Evolutionary conservation across 176 grass and related monocot species (phyloP).

Genomic region (Zoysia pacifica): DNA sequence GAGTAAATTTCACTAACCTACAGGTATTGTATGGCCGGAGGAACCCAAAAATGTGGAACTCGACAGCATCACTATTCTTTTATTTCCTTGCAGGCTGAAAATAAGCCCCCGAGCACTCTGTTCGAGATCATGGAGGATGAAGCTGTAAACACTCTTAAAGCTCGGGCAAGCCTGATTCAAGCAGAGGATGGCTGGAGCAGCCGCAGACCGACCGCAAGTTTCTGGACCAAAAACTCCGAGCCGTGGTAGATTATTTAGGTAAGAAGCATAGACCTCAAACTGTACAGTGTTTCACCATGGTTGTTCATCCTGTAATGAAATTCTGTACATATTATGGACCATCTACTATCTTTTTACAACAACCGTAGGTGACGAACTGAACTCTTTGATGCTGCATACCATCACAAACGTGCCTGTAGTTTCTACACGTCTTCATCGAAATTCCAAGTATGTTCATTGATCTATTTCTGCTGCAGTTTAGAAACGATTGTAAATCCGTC

Average conservation of each 20-base stretch:
- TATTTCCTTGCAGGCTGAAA: slow-evolving; percentile 41
- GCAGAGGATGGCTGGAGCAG: slow-evolving; percentile 78
- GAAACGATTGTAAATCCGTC: too few species aligned
- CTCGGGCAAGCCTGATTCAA: slow-evolving; percentile 59
- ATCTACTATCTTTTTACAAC: neutral
- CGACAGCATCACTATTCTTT: neutral
- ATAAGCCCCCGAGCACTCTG: slow-evolving; percentile 14
- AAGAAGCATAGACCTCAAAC: neutral
- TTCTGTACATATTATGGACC: slow-evolving; percentile 27
- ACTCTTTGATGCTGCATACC: too few species aligned
- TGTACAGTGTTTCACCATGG: slow-evolving; percentile 2
- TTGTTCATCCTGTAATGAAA: neutral
- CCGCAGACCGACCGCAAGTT: slow-evolving; percentile 34
- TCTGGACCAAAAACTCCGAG: slow-evolving; percentile 71
- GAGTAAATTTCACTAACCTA: too few species aligned
- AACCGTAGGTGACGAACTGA: too few species aligned
- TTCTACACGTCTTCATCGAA: too few species aligned
- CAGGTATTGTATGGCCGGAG: neutral
- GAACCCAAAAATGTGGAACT: neutral
- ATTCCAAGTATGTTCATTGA: too few species aligned
- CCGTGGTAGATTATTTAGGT: slow-evolving; percentile 66
- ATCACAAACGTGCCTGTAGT: too few species aligned
- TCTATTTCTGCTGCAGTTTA: too few species aligned
- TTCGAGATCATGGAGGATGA: slow-evolving; percentile 61
- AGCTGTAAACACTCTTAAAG: slow-evolving; percentile 50